Conservation (phyloP, 805 yeast species). For the Wickerhamomyces sydowiorum region DNA sequence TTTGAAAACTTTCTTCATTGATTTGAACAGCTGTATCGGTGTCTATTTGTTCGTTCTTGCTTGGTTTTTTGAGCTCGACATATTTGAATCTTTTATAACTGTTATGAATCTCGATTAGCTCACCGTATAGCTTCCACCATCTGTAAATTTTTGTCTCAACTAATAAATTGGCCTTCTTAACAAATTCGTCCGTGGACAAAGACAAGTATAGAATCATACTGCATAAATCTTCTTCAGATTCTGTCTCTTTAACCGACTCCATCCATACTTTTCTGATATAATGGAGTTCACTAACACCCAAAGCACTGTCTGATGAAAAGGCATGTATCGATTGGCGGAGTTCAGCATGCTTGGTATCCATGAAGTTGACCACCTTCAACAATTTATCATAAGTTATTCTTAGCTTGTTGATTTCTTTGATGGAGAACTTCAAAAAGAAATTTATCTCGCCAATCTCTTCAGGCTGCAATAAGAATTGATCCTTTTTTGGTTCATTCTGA, state of each 20-base stretch:
- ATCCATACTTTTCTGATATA: conserved; percentile 8
- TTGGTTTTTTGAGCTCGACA: conserved; percentile 11
- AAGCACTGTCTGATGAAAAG: conserved; percentile 2
- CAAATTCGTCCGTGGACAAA: conserved; percentile 21
- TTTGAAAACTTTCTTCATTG: conserved; percentile 19
- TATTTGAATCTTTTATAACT: conserved; percentile 24
- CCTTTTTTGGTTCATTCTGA: conserved; percentile 1
- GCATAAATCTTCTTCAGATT: conserved; percentile 13
- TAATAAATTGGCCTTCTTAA: conserved; percentile 25
- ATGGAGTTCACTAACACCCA: conserved; percentile 13
- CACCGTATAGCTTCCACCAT: conserved; percentile 43
- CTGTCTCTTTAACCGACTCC: conserved; percentile 17
- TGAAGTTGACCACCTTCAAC: conserved; percentile 30
- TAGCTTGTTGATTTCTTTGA: conserved; percentile 34
- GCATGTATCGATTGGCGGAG: conserved; percentile 11
- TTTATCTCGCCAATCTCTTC: conserved; percentile 41
- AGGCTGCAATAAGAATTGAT: conserved; percentile 20
- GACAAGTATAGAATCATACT: conserved; percentile 15
- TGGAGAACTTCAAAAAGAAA: conserved; percentile 41
- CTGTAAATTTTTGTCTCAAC: conserved; percentile 28
- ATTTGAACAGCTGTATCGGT: conserved; percentile 19
- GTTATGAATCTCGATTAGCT: conserved; percentile 30
- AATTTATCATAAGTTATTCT: conserved; percentile 26
- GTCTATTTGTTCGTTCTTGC: conserved; percentile 6
- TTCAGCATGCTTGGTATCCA: conserved; percentile 15